Evolutionary conservation across 2,329 filamentous ascomycete species (phyloP), one percentile per base, ranked within the genome.

Genomic region (Ceratocystis destructans): DNA sequence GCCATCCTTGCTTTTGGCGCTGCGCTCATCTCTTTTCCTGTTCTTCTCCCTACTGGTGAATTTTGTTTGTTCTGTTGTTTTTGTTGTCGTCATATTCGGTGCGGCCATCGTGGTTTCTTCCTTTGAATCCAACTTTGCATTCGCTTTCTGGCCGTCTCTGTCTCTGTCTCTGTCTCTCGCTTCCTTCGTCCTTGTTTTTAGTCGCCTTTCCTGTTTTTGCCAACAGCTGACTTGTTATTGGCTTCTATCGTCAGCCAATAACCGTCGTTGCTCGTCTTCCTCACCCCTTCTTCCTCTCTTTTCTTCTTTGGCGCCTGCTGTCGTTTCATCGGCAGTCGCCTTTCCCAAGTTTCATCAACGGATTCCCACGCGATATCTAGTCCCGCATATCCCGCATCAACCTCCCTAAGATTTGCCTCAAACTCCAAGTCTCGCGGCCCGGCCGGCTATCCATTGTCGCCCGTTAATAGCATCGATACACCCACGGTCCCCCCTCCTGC

Each of bases 291-390:
- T 25, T 64, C 62, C 53, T 33, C 61, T 48, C 41, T 22, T 53
- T 41, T 33, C 22, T 15, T 37, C 33, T 50, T n/a, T 53, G 67
- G 67, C 63, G 62, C 59, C 65, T 76, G 77, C 76, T 75, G 77
- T 78, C 78, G 76, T 79, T 48, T 31, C 48, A 72, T 71, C 74
- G 73, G 74, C 79, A 77, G 77, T 75, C 74, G 77, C 76, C 76
- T 74, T 73, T 71, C 70, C 72, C 70, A 69, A 70, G 70, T 75
- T 72, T 72, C 75, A 75, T 76, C 78, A 74, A 81, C 79, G 79
- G 78, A 78, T 80, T 76, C 79, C 70, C 74, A 77, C 76, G 73
- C 76, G 44, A 67, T 59, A 59, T 70, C 37, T 65, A 33, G 15
- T 44, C 61, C 50, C 25, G 25, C 44, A 37, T 12, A 48, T 64